phyloP scores from a whole-genome alignment of 73 alveolate genomes.

The Tetrahymena malaccensis region DNA sequence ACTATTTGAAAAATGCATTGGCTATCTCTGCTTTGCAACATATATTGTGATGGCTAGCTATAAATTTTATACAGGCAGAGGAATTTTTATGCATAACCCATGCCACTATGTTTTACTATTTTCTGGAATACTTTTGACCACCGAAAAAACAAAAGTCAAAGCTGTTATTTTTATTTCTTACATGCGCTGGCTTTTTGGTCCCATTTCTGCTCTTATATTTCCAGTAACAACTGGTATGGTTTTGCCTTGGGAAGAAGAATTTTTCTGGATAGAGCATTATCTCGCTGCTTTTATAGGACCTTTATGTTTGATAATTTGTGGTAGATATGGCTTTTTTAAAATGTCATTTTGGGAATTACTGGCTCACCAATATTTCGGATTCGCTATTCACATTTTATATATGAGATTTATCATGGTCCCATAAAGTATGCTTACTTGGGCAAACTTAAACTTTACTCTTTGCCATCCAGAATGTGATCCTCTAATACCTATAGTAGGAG shows the following conservation, averaged over 20 bases:
- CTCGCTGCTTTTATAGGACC: slow-evolving; percentile 38
- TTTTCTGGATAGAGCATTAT: slow-evolving; percentile 38
- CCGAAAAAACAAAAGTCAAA: slow-evolving; percentile 15
- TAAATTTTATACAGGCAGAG: slow-evolving; percentile 40
- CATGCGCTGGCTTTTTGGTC: slow-evolving; percentile 40
- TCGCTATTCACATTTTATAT: slow-evolving; percentile 15
- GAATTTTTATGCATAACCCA: slow-evolving; percentile 40
- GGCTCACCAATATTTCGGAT: slow-evolving; percentile 18
- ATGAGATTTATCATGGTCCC: slow-evolving; percentile 37
- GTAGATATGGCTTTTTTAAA: slow-evolving; percentile 22
- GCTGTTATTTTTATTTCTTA: slow-evolving; percentile 9
- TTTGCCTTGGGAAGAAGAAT: slow-evolving; percentile 37
- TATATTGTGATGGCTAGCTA: slow-evolving; percentile 12
- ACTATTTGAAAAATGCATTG: slow-evolving; percentile 1
- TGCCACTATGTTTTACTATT: slow-evolving; percentile 31
- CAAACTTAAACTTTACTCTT: slow-evolving; percentile 31
- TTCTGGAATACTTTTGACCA: slow-evolving; percentile 14
- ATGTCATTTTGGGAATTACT: background rate
- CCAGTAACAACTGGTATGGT: slow-evolving; percentile 29
- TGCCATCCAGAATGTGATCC: slow-evolving; percentile 41
- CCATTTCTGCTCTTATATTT: slow-evolving; percentile 15
- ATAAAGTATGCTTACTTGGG: slow-evolving; percentile 24
- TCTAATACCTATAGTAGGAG: slow-evolving; percentile 19
- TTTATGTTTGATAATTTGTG: background rate
- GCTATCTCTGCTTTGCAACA: slow-evolving; percentile 8